Base-by-base conservation (phyloP, 2,329 filamentous ascomycete genomes). In the Apiospora kogelbergensis region DNA sequence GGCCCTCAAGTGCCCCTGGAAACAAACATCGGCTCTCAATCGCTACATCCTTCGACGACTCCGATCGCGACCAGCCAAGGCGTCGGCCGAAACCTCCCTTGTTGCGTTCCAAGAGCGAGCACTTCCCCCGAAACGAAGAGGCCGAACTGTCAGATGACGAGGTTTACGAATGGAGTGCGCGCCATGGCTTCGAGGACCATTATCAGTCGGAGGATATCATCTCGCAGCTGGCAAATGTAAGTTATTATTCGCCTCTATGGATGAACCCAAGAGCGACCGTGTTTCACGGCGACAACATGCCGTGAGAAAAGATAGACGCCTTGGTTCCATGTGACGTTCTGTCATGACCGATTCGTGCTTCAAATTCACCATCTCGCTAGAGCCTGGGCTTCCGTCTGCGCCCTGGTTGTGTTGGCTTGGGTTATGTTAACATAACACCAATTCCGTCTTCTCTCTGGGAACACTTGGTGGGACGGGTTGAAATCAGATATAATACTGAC, bases 181-280 rank as follows among this genome's bases (percentile, higher is more conserved):
- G 95, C 65, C 95, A 98, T 82, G 95, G 95, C 64, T 98, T 96
- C 84, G 94, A 97, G 77, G 92, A 95, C 74, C 94, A 97, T 80
- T 94, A 97, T 78, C 92, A 94, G 77, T 97, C 93, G 6, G 93
- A 94, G 74, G 94, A 97, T 77, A 95, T 97, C 76, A 92, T 97
- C 74, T 92, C 92, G 69, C 88, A 94, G 73, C 85, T 97, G 72
- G 93, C 92, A 67, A 94, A 91, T 78, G 92, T 94, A 82, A 83
- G 90, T 86, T 73, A 65, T 63, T 67, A 24, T 63, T 68, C 71
- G 22, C 63, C 13, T 46, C 30, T 22, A 11, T 26, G 17, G 30
- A 17, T 11, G 17, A 60, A 33, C 9, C 48, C 26, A 30, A 10
- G 26, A 17, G 26, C 48, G 7, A 57, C 15, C 26, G 13, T 20